phyloP scores from a whole-genome alignment of 2,329 filamentous ascomycete genomes.

The Albophoma yamanashiensis region DNA sequence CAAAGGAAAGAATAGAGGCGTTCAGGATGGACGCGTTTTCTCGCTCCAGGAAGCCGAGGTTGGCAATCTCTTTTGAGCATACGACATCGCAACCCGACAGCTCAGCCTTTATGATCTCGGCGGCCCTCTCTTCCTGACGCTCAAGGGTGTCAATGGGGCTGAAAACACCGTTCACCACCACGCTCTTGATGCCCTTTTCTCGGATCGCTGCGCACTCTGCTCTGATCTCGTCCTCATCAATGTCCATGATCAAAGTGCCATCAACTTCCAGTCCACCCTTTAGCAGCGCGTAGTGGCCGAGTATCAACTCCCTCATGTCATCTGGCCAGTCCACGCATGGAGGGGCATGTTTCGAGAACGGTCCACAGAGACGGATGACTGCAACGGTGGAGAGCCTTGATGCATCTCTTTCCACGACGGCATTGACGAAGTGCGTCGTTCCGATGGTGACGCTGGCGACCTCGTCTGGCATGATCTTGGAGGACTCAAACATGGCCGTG shows the following conservation, averaged over 20 bases:
- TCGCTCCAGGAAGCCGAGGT: constrained; percentile 45
- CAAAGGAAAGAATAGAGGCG: constrained; percentile 48
- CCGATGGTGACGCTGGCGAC: constrained; percentile 41
- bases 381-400: constrained; percentile 37
- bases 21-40: constrained; percentile 58
- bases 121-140: constrained; percentile 36
- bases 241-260: constrained; percentile 31
- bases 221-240: constrained; percentile 30
- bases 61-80: constrained; percentile 40
- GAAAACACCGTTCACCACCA: constrained; percentile 40
- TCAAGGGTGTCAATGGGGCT: constrained; percentile 39
- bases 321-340: constrained; percentile 43
- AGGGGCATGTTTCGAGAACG: constrained; percentile 38
- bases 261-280: constrained; percentile 43
- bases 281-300: constrained; percentile 32
- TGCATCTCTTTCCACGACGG: constrained; percentile 42
- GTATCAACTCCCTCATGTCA: constrained; percentile 34
- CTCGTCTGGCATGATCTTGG: constrained; percentile 19
- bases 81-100: constrained; percentile 34
- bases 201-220: constrained; percentile 26
- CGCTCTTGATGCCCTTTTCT: constrained; percentile 30
- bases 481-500: constrained; percentile 27
- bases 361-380: constrained; percentile 42
- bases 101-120: constrained; percentile 27
- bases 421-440: constrained; percentile 49